Evolutionary conservation across 768 basidiomycete species (phyloP), one percentile per base, ranked within the genome.

Genomic region (Trametes villosa): DNA sequence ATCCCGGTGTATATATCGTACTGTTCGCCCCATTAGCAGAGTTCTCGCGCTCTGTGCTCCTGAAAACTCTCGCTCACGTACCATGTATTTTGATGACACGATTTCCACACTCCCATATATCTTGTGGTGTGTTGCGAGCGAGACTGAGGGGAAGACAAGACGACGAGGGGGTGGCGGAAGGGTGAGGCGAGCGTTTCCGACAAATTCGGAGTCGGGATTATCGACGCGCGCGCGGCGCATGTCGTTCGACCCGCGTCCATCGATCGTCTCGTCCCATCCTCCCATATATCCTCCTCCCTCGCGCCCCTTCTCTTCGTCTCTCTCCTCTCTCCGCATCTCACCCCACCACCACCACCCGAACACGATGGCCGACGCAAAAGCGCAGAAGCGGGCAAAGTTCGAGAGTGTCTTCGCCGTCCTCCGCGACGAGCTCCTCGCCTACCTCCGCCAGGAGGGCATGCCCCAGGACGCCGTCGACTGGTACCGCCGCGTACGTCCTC

Each of bases 381-480:
- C 69, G 3, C 59, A 65, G 49, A 68, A 72, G 47, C 57, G 88
- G 38, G 73, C 74, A 7, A 83, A 81, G 54, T 98, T 98, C 75
- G 82, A 90, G 67, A 79, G 70, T 30, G 89, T 90, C 5, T 98
- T 87, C 75, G 78, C 79, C 13, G 74, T 78, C 63, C 84, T 98
- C 65, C 84, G 87, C 20, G 84, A 90, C 58, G 94, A 96, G 76
- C 81, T 98, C 17, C 72, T 96, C 60, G 82, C 76, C 3, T 82
- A 89, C 69, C 78, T 93, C 66, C 79, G 81, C 52, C 75, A 76
- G 13, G 82, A 92, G 69, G 84, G 85, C 4, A 92, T 98, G 86
- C 94, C 96, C 4, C 63, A 79, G 36, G 94, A 96, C 54, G 94
- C 91, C 1, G 74, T 89, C 31, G 85, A 89, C 46, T 98, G 94